Conservation (phyloP, 2,329 filamentous ascomycete species). For the Westerdykella sp. region DNA sequence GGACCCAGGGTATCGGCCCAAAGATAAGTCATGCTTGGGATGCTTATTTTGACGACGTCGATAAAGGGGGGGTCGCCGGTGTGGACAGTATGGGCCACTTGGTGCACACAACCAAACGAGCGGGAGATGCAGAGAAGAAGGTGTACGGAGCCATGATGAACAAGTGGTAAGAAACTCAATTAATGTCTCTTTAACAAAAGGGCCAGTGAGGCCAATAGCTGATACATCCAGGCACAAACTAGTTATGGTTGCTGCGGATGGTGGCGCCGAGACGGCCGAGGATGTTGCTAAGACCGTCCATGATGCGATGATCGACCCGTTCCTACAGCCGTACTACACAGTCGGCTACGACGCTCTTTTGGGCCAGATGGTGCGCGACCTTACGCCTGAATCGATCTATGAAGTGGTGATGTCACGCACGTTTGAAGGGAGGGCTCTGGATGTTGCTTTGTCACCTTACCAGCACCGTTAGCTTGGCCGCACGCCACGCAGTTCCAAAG, state of each 20-base stretch:
- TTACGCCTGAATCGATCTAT: constrained; percentile 1
- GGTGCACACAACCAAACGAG: not conserved
- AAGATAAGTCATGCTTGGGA: constrained; percentile 1
- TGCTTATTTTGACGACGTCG: not conserved
- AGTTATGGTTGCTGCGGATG: not conserved
- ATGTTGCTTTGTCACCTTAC: not conserved
- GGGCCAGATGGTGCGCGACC: not conserved
- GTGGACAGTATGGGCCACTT: constrained; percentile 1
- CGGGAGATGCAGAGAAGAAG: not conserved
- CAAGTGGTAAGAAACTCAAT: not conserved
- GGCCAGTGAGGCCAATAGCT: not conserved
- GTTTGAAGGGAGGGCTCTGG: not conserved
- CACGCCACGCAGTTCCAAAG: no score
- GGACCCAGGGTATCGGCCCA: constrained; percentile 1
- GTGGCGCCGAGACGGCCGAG: not conserved
- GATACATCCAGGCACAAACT: not conserved
- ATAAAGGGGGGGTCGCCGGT: not conserved
- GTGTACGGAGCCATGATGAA: constrained; percentile 1
- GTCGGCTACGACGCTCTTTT: constrained; percentile 1
- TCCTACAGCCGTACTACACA: constrained; percentile 2
- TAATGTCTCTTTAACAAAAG: no score
- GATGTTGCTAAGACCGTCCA: constrained; percentile 1
- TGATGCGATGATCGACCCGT: constrained; percentile 1
- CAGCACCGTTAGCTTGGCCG: not conserved
- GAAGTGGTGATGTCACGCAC: not conserved